phyloP scores from a whole-genome alignment of 2,329 filamentous ascomycete genomes.

The Gaeumannomyces sp. region DNA sequence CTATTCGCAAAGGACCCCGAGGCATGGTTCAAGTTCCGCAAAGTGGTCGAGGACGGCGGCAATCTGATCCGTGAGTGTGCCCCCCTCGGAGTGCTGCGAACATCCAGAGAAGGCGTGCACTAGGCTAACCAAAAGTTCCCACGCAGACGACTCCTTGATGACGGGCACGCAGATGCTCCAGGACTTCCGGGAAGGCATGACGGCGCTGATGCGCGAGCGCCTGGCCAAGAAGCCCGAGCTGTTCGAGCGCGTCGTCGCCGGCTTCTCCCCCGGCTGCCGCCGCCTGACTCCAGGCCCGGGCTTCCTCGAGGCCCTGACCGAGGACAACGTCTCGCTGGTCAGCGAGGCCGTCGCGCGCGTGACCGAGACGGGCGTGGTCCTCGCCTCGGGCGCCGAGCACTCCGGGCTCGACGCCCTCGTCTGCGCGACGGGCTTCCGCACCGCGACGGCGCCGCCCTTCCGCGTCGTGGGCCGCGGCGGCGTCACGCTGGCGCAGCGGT shows the following conservation, averaged over 20 bases:
- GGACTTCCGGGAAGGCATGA: constrained; percentile 25
- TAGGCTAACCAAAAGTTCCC: neutral
- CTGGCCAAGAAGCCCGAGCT: constrained; percentile 38
- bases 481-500: constrained; percentile 31
- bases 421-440: constrained; percentile 41
- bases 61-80: constrained; percentile 27
- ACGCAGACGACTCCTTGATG: constrained; percentile 30
- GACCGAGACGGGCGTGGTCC: constrained; percentile 29
- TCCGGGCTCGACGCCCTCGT: constrained; percentile 38
- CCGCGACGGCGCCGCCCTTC: constrained; percentile 34
- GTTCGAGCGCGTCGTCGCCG: constrained; percentile 34
- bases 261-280: constrained; percentile 37
- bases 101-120: too few species aligned
- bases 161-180: constrained; percentile 29
- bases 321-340: constrained; percentile 34
- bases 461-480: constrained; percentile 32
- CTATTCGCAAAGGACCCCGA: constrained; percentile 31
- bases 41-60: constrained; percentile 35
- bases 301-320: constrained; percentile 37
- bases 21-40: constrained; percentile 34
- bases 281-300: constrained; percentile 39
- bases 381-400: constrained; percentile 19
- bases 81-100: too few species aligned
- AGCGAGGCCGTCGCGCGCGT: constrained; percentile 27
- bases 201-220: constrained; percentile 31